phyloP scores from a whole-genome alignment of 2,329 filamentous ascomycete species.

The Fonsecaea erecta region DNA sequence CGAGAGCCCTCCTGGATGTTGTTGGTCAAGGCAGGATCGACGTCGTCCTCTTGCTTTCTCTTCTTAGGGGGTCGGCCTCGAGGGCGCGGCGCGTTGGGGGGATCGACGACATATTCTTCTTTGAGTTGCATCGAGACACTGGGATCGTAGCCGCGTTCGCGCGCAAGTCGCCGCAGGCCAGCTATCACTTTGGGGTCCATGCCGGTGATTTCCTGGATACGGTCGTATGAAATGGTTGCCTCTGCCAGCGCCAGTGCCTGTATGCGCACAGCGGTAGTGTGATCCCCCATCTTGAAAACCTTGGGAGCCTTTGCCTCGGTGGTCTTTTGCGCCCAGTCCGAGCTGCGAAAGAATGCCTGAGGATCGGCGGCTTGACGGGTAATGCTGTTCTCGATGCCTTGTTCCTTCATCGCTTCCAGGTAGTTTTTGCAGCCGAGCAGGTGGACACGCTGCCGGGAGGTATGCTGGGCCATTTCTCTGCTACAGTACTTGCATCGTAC shows the following conservation, averaged over 20 bases:
- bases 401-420: constrained; percentile 38
- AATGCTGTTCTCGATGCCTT: constrained; percentile 38
- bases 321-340: constrained; percentile 31
- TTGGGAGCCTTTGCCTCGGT: constrained; percentile 36
- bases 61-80: constrained; percentile 38
- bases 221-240: constrained; percentile 36
- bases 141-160: constrained; percentile 39
- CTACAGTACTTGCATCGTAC: constrained; percentile 40
- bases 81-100: constrained; percentile 36
- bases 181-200: constrained; percentile 38
- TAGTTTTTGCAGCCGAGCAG: constrained; percentile 37
- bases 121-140: constrained; percentile 38
- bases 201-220: constrained; percentile 39
- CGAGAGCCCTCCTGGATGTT: constrained; percentile 24
- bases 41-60: constrained; percentile 41
- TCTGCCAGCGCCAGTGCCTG: constrained; percentile 38
- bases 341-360: constrained; percentile 34
- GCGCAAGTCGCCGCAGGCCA: constrained; percentile 35
- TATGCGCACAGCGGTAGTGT: constrained; percentile 36
- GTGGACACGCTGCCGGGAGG: constrained; percentile 39
- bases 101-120: constrained; percentile 39
- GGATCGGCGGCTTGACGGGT: constrained; percentile 39
- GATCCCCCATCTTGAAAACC: constrained; percentile 37
- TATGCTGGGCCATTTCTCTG: constrained; percentile 39
- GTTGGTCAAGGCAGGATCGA: constrained; percentile 38